Percentiles rank a stretch among this genome's conserved stretches.
phyloP scores from a whole-genome alignment of 192 early-diverging fungal species.

The Coemansia umbellata region DNA sequence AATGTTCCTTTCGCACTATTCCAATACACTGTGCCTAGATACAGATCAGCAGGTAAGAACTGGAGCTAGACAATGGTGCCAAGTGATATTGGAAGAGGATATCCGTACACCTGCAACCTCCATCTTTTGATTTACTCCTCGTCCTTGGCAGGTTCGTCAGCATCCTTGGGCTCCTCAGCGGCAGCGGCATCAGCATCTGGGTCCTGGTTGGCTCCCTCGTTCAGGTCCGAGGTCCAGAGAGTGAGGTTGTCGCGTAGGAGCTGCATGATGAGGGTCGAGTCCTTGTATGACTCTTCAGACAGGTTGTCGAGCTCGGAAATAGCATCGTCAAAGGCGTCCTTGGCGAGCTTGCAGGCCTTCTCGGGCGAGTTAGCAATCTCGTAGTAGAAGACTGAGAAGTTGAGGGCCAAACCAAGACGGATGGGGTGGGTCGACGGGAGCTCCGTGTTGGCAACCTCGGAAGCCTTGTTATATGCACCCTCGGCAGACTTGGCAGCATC shows the following conservation, averaged over 20 bases:
- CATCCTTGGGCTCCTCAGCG: constrained; percentile 27
- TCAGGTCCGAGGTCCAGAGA: constrained; percentile 95
- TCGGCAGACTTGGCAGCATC: constrained; percentile 78
- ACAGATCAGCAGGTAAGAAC: no score
- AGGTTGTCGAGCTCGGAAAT: constrained; percentile 99
- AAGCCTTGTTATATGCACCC: constrained; percentile 93
- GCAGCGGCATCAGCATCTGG: constrained; percentile 22
- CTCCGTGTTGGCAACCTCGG: constrained; percentile 91
- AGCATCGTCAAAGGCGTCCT: constrained; percentile 89
- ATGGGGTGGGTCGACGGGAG: constrained; percentile 98
- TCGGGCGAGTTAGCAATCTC: constrained; percentile 98
- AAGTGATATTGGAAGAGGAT: no score
- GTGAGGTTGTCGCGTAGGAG: constrained; percentile 98
- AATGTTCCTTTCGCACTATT: no score
- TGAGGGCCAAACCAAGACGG: constrained; percentile 94
- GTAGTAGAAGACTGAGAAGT: constrained; percentile 99
- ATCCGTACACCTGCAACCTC: no score
- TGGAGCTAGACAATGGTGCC: no score
- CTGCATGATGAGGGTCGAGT: constrained; percentile 99
- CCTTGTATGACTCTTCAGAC: constrained; percentile 99
- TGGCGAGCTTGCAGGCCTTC: constrained; percentile 92
- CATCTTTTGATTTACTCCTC: constrained; percentile 19
- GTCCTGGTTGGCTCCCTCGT: constrained; percentile 27
- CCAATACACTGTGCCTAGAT: no score
- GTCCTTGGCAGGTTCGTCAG: constrained; percentile 17